Percentiles rank a stretch among this genome's conserved stretches.
These are phyloP conservation scores for Eragrostis curvula DNA, from an alignment of 176 grass and related monocot genomes.

Conservation along the genomic window DNA sequence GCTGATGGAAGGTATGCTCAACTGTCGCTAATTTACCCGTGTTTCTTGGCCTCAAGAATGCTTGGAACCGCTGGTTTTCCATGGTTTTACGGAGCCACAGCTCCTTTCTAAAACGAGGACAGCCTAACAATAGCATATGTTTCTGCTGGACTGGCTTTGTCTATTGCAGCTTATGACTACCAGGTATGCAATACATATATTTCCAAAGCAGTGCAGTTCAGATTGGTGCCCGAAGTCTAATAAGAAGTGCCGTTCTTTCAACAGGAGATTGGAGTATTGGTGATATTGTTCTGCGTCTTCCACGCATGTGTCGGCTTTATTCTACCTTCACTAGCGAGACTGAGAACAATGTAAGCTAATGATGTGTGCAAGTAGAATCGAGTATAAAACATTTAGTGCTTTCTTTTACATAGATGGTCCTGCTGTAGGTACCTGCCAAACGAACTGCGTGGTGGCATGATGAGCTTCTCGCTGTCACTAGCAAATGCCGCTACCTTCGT, in stretches of 20 bases:
- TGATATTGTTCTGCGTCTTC: conserved; percentile 85
- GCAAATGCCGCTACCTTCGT: conserved; percentile 66
- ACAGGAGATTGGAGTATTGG: conserved; percentile 80
- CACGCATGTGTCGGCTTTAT: conserved; percentile 90
- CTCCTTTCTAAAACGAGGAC: conserved; percentile 61
- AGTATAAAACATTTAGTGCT: background rate
- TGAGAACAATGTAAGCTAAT: conserved; percentile 78
- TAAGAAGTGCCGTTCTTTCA: conserved; percentile 1
- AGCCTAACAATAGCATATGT: conserved; percentile 69
- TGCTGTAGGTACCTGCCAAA: conserved; percentile 87
- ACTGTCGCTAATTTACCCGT: conserved; percentile 76
- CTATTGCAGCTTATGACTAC: conserved; percentile 88
- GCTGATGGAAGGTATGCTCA: conserved; percentile 79
- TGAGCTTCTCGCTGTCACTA: conserved; percentile 70
- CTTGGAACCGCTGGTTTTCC: conserved; percentile 72
- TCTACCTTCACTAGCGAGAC: conserved; percentile 80
- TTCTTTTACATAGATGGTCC: conserved; percentile 36
- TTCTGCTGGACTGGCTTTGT: conserved; percentile 62
- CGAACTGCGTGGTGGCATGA: conserved; percentile 96
- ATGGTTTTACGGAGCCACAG: conserved; percentile 64
- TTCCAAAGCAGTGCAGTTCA: background rate
- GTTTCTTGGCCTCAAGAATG: conserved; percentile 87
- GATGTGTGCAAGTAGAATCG: background rate
- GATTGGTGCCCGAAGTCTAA: conserved; percentile 12
- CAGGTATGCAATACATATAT: conserved; percentile 49